Percentiles rank a stretch among this genome's conserved stretches.
Evolutionary conservation across 2,329 filamentous ascomycete species (phyloP).

Genomic region (Aureobasidium sp.): DNA sequence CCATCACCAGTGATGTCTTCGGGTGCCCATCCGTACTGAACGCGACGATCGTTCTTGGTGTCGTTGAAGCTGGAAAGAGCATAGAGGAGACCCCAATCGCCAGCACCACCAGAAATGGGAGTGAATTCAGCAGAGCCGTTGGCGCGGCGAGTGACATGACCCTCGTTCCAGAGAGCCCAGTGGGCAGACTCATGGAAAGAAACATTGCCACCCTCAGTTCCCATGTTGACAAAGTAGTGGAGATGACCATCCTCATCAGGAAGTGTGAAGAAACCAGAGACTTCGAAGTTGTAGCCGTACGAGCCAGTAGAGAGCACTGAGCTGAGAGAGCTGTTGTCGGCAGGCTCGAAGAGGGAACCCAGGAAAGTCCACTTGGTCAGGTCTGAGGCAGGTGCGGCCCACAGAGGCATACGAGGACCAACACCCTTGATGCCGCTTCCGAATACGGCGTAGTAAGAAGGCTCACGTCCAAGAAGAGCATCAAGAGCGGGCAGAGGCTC

Average conservation of each 20-base stretch:
- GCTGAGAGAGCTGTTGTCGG: conserved; percentile 32
- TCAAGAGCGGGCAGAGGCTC: conserved; percentile 27
- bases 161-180: conserved; percentile 40
- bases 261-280: conserved; percentile 39
- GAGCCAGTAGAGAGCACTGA: conserved; percentile 35
- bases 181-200: conserved; percentile 31
- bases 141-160: conserved; percentile 30
- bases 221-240: conserved; percentile 37
- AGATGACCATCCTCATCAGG: conserved; percentile 33
- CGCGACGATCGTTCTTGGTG: conserved; percentile 38
- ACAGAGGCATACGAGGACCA: conserved; percentile 39
- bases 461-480: conserved; percentile 29
- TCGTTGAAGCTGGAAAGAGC: conserved; percentile 40
- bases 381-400: conserved; percentile 35
- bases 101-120: conserved; percentile 35
- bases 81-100: conserved; percentile 37
- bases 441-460: conserved; percentile 38
- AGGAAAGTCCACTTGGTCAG: conserved; percentile 40
- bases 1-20: conserved; percentile 32
- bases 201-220: conserved; percentile 36
- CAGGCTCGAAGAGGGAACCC: conserved; percentile 38
- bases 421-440: conserved; percentile 40
- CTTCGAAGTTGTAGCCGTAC: conserved; percentile 41
- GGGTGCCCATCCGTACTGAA: conserved; percentile 39
- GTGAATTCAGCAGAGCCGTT: conserved; percentile 38